Conservation (phyloP, 768 basidiomycete species). For the Leccinum truebloodii region DNA sequence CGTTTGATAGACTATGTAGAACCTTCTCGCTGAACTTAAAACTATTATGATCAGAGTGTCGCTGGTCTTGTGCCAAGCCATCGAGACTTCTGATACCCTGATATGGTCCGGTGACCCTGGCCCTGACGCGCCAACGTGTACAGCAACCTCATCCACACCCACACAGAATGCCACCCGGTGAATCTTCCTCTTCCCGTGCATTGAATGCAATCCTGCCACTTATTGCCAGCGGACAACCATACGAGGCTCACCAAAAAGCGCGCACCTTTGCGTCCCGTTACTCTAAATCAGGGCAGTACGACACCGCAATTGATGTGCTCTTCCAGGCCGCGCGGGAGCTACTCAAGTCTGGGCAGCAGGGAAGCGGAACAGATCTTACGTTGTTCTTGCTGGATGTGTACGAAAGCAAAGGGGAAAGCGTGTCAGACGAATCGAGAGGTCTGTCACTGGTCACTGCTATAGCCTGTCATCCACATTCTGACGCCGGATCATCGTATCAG, state of each 20-base stretch:
- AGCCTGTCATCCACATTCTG: not conserved
- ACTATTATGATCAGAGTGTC: constrained; percentile 6
- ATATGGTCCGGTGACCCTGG: not conserved
- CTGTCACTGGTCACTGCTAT: constrained; percentile 26
- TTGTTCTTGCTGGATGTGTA: constrained; percentile 83
- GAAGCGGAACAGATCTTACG: constrained; percentile 87
- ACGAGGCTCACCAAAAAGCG: constrained; percentile 96
- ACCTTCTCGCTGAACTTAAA: not conserved
- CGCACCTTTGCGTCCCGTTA: constrained; percentile 92
- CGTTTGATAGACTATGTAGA: not conserved
- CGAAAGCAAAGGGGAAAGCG: constrained; percentile 66
- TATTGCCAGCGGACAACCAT: constrained; percentile 68
- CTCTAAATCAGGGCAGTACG: constrained; percentile 75
- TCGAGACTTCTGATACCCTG: constrained; percentile 27
- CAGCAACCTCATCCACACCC: constrained; percentile 10
- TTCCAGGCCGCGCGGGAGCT: constrained; percentile 89
- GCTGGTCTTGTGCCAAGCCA: constrained; percentile 1
- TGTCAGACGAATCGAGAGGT: constrained; percentile 85
- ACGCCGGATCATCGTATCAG: constrained; percentile 39
- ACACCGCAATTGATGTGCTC: constrained; percentile 88
- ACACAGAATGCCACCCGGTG: constrained; percentile 26
- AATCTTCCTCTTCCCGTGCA: constrained; percentile 57
- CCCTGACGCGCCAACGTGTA: not conserved
- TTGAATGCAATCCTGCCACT: constrained; percentile 75
- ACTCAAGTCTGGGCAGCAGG: constrained; percentile 83